Evolutionary conservation across 2,329 filamentous ascomycete species (phyloP), one percentile per base, ranked within the genome.

Genomic region (Coccinonectria pachysandricola): DNA sequence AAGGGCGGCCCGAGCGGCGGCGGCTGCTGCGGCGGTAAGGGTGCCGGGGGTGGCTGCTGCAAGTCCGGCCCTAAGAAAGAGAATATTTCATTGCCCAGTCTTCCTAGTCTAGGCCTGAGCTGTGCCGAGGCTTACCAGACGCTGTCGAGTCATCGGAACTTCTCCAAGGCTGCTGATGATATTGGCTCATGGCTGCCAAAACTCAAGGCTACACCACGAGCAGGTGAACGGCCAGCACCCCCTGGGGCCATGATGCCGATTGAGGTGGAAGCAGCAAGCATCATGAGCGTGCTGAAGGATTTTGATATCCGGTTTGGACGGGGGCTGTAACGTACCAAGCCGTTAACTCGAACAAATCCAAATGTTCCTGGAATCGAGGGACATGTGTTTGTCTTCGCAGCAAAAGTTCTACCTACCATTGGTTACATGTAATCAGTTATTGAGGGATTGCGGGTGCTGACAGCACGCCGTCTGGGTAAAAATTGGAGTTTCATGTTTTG

Each of bases 201-300:
- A 52, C 67, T 87, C 10, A 71, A 74, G 46, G 76, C 77, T 11
- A 65, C 67, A 0, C 66, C 65, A 3, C 50, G 56, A 23, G 40
- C 34, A 4, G 40, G 44, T 7, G 21, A 33, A 35, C 44, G 36
- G 36, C 43, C 43, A 46, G 31, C 40, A 15, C 29, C 56, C 26
- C 47, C 50, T 28, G 52, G 50, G 28, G 54, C 57, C 34, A 61
- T 61, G 29, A 66, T 68, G 21, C 75, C 80, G 1, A 75, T 86
- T 43, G 81, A 87, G 50, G 79, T 87, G 10, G 81, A 87, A 54
- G 79, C 81, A 6, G 81, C 81, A 1, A 86, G 80, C 51, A 84
- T 87, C 28, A 86, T 87, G 81, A 79, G 78, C 21, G 81, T 86
- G n/a, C 56, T 87, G 33, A 82, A 81, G 52, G 77, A 81, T 37